Evolutionary conservation across 2,329 filamentous ascomycete species (phyloP), one percentile per base, ranked within the genome.

Genomic region (Aureobasidium sp.): DNA sequence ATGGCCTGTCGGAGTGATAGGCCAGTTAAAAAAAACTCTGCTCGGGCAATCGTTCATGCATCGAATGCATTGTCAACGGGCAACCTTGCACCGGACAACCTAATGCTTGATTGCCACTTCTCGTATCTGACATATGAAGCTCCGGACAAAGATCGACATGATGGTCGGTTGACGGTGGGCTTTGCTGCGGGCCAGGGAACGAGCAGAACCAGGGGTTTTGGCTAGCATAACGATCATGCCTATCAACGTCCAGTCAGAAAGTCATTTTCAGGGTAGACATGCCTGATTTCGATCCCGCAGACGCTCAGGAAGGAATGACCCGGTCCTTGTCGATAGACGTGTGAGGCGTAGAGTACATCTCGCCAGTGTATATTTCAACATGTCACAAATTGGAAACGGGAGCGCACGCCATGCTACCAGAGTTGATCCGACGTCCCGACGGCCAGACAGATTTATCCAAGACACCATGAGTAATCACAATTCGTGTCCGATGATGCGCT

Each of bases 21-120:
- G 11, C 29, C 39, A 16, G 5, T 30, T 16, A 27, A 3, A 45
- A 3, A 45, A 32, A 45, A 16, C 36, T 27, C 27, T 45, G 53
- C 53, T 34, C 39, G 39, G 37, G 50, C 50, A 54, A 57, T 36
- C 6, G 30, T 57, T 45, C 53, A 57, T 57, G 53, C 53, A 41
- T 57, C 16, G 29, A 45, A 45, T 27, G 39, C 29, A n/a, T 45
- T 5, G n/a, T 30, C 29, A 10, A 29, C 16, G 10, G 21, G 21
- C 21, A 21, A 21, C 21, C 21, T 21, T 21, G 21, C 21, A 21
- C 21, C 21, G 21, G 37, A 36, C 37, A 41, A 8, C 11, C 25
- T 14, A 11, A 32, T 10, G 3, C 16, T 41, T 6, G 11, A 11
- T 37, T 37, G 11, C 9, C 9, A 8, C 25, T 5, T 27, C 8